Conservation (phyloP, 768 basidiomycete species). For the Lactarius indigo region DNA sequence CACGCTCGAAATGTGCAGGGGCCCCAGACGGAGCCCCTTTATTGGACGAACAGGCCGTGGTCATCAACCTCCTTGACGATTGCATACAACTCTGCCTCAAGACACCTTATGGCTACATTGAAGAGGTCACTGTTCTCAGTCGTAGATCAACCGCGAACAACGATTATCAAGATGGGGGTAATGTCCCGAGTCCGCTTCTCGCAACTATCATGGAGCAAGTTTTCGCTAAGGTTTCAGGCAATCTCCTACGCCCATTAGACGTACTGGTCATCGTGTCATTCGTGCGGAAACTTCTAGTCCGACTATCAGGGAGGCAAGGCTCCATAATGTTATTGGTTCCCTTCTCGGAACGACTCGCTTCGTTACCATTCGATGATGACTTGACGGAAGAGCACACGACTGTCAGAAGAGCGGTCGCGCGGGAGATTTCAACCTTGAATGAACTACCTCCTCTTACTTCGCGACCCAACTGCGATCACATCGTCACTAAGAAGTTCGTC, state of each 20-base stretch:
- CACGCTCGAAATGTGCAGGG: constrained; percentile 36
- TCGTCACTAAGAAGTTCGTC: constrained; percentile 15
- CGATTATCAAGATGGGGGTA: constrained; percentile 29
- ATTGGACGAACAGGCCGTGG: constrained; percentile 52
- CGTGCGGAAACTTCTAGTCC: constrained; percentile 57
- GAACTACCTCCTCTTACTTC: constrained; percentile 35
- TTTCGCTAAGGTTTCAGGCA: constrained; percentile 57
- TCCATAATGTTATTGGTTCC: constrained; percentile 39
- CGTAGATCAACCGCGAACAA: constrained; percentile 13
- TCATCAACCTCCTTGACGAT: constrained; percentile 76
- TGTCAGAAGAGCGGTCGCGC: constrained; percentile 36
- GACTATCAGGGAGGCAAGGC: constrained; percentile 52
- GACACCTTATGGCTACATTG: constrained; percentile 83
- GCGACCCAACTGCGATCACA: constrained; percentile 17
- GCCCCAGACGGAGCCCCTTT: constrained; percentile 52
- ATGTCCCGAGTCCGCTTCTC: constrained; percentile 66
- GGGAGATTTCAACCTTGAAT: constrained; percentile 45
- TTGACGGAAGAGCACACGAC: constrained; percentile 33
- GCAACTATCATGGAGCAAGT: constrained; percentile 80
- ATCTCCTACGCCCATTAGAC: constrained; percentile 55
- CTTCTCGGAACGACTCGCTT: constrained; percentile 38
- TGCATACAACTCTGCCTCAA: constrained; percentile 79
- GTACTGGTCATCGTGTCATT: constrained; percentile 60
- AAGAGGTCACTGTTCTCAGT: constrained; percentile 49
- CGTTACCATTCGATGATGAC: constrained; percentile 30